Evolutionary conservation across 352 stramenopile species (phyloP).

Genomic region (Pythium plurisporium): DNA sequence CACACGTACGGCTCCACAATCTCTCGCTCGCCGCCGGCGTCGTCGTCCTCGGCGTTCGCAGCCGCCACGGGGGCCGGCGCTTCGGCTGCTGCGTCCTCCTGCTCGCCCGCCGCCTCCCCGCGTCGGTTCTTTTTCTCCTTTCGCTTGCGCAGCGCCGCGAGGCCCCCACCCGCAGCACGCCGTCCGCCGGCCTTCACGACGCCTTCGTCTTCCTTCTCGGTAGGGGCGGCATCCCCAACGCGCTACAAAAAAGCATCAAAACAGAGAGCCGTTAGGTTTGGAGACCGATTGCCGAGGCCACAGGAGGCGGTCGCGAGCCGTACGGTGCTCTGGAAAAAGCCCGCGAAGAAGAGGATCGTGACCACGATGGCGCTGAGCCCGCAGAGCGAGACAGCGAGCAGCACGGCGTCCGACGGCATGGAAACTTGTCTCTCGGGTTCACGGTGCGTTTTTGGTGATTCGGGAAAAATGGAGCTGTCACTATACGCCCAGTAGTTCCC

Average conservation of each 20-base stretch:
- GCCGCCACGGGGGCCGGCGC: neutral
- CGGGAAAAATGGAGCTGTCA: too few species aligned
- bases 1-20: slow-evolving; percentile 39
- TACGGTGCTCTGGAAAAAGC: slow-evolving; percentile 53
- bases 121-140: slow-evolving; percentile 54
- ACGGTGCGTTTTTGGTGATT: too few species aligned
- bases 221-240: slow-evolving; percentile 21
- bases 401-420: slow-evolving; percentile 55
- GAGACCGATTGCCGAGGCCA: neutral
- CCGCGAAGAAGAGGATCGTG: slow-evolving; percentile 56
- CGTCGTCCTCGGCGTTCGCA: slow-evolving; percentile 1
- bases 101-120: slow-evolving; percentile 8
- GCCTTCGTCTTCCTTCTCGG: slow-evolving; percentile 26
- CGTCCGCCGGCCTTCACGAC: slow-evolving; percentile 33
- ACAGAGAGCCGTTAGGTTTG: neutral
- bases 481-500: neutral
- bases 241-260: neutral
- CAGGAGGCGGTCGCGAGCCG: neutral
- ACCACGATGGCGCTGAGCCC: slow-evolving; percentile 49
- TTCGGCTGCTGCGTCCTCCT: neutral
- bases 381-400: slow-evolving; percentile 48
- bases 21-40: slow-evolving; percentile 11
- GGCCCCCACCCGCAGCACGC: slow-evolving; percentile 25
- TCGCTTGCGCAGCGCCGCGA: slow-evolving; percentile 57
- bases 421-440: neutral